These are phyloP conservation scores for Cucurbitaria berberidis DNA, from an alignment of 2,329 filamentous ascomycete species.

Conservation along the genomic window DNA sequence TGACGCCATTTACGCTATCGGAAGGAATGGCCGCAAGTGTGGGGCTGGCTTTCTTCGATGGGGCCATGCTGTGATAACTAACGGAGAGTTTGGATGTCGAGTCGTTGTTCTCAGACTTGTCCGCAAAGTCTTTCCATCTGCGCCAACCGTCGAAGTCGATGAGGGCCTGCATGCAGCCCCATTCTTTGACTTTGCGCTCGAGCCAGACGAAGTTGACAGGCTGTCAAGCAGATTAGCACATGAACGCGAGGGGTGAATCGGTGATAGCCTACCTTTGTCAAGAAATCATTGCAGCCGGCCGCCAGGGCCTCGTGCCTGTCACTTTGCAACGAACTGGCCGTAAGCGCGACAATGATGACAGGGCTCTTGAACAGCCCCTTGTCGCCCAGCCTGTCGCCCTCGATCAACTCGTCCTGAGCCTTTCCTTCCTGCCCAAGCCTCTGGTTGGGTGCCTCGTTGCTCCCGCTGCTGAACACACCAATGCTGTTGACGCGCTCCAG, in stretches of 20 bases:
- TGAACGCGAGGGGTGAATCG: background rate
- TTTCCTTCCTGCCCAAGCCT: slow-evolving; percentile 48
- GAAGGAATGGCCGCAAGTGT: slow-evolving; percentile 20
- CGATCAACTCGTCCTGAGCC: slow-evolving; percentile 50
- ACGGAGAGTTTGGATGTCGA: slow-evolving; percentile 43
- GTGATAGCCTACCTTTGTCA: slow-evolving; percentile 79
- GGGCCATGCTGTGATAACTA: slow-evolving; percentile 40
- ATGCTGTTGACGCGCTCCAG: slow-evolving; percentile 91
- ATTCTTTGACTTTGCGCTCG: slow-evolving; percentile 97
- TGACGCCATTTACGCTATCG: slow-evolving; percentile 30
- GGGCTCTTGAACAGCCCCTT: slow-evolving; percentile 84
- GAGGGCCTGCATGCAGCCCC: slow-evolving; percentile 99
- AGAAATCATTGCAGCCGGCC: slow-evolving; percentile 96
- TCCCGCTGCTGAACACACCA: slow-evolving; percentile 75
- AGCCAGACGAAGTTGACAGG: slow-evolving; percentile 98
- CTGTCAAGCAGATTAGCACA: slow-evolving; percentile 55
- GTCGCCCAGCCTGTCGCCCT: slow-evolving; percentile 73
- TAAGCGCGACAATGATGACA: slow-evolving; percentile 96
- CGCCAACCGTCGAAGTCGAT: slow-evolving; percentile 99
- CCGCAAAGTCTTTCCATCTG: slow-evolving; percentile 85
- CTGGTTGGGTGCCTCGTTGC: slow-evolving; percentile 50
- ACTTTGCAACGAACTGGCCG: slow-evolving; percentile 90
- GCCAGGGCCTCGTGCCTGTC: slow-evolving; percentile 94
- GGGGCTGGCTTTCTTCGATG: slow-evolving; percentile 29
- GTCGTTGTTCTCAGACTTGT: slow-evolving; percentile 44